These are phyloP conservation scores for Fusarium brevicatenulatum DNA, from an alignment of 2,329 filamentous ascomycete species.

Conservation along the genomic window DNA sequence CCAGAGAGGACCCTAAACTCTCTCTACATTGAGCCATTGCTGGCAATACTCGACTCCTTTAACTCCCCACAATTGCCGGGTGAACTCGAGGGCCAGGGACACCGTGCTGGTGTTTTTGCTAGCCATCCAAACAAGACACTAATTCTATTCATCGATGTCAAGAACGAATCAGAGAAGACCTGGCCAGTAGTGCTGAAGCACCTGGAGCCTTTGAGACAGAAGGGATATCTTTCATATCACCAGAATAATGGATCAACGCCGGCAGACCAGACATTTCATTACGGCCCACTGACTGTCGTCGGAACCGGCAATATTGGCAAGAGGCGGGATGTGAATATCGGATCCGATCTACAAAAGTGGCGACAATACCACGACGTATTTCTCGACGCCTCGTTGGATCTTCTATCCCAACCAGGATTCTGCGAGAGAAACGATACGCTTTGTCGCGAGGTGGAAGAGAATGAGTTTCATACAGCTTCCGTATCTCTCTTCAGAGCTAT, in stretches of 20 bases:
- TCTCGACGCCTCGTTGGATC: constrained; percentile 70
- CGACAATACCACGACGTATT: constrained; percentile 63
- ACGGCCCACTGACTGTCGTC: constrained; percentile 72
- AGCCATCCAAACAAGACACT: constrained; percentile 62
- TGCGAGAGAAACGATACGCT: constrained; percentile 10
- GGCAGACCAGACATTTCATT: constrained; percentile 49
- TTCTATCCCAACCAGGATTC: constrained; percentile 39
- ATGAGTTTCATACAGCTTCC: constrained; percentile 74
- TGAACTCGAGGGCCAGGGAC: neutral
- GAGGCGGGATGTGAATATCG: constrained; percentile 36
- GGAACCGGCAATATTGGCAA: constrained; percentile 65
- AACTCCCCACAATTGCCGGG: neutral
- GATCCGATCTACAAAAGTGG: constrained; percentile 15
- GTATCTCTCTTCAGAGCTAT: constrained; percentile 64
- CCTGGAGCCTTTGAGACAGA: constrained; percentile 67
- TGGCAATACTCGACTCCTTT: constrained; percentile 63
- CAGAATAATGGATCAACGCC: constrained; percentile 52
- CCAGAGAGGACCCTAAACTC: constrained; percentile 65
- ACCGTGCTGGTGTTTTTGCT: constrained; percentile 63
- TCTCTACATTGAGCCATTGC: constrained; percentile 72
- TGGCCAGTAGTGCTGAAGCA: constrained; percentile 44
- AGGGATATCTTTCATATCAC: constrained; percentile 64
- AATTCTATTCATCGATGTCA: constrained; percentile 74
- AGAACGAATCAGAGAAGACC: constrained; percentile 53
- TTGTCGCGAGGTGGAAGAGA: constrained; percentile 25